These are phyloP conservation scores for Paecilomyces formosus DNA, from an alignment of 2,329 filamentous ascomycete genomes.

Conservation along the genomic window DNA sequence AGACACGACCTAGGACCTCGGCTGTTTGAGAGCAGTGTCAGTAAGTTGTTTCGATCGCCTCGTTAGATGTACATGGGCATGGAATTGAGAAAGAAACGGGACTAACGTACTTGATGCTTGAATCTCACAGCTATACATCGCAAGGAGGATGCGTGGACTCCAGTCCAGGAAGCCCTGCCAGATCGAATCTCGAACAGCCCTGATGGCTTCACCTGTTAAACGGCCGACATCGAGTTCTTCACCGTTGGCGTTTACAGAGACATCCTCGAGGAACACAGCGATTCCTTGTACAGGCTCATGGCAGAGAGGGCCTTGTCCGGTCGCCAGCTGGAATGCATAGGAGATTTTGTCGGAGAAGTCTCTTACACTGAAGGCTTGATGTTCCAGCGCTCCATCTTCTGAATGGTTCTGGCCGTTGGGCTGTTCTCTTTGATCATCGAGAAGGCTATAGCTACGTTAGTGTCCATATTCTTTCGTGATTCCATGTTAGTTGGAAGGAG, in stretches of 20 bases:
- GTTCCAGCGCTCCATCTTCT: constrained; percentile 13
- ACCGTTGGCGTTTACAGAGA: constrained; percentile 53
- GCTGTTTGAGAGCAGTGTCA: constrained; percentile 39
- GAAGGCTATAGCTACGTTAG: constrained; percentile 20
- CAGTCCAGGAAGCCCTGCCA: constrained; percentile 85
- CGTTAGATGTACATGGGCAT: not conserved
- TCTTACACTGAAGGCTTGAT: constrained; percentile 36
- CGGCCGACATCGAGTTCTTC: constrained; percentile 59
- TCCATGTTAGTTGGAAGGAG: not conserved
- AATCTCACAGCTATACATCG: constrained; percentile 97
- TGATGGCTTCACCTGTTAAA: constrained; percentile 88
- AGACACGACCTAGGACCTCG: constrained; percentile 90
- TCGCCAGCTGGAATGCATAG: constrained; percentile 91
- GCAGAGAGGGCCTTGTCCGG: constrained; percentile 81
- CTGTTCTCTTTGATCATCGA: constrained; percentile 28
- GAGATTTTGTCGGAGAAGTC: constrained; percentile 84
- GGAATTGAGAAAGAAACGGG: not conserved
- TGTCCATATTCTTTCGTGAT: not conserved
- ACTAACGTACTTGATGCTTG: constrained; percentile 71
- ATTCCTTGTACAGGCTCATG: constrained; percentile 89
- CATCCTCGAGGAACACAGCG: constrained; percentile 80
- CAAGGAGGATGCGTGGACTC: constrained; percentile 88
- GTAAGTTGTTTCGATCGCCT: constrained; percentile 9
- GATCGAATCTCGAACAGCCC: constrained; percentile 77
- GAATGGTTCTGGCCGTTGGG: constrained; percentile 11